Conservation (phyloP, 2,329 filamentous ascomycete genomes). For the Cercospora nicotianae region DNA sequence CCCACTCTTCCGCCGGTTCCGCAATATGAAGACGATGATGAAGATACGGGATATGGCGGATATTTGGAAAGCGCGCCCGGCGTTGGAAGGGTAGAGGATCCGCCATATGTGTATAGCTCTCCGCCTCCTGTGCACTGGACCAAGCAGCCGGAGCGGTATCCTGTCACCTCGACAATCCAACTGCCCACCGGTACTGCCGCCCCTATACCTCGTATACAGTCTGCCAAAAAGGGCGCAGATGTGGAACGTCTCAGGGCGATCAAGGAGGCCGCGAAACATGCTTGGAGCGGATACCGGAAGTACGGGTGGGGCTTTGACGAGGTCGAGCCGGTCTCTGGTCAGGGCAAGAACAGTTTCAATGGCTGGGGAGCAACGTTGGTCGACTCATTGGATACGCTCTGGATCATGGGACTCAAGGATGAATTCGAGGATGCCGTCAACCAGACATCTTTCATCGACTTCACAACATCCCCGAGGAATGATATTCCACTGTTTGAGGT, state of each 20-base stretch:
- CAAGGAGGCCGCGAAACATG: conserved; percentile 70
- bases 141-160: conserved; percentile 67
- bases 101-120: conserved; percentile 12
- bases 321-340: conserved; percentile 68
- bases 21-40: conserved; percentile 10
- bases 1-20: conserved; percentile 15
- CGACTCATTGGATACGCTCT: conserved; percentile 78
- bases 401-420: conserved; percentile 77
- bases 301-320: conserved; percentile 87
- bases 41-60: conserved; percentile 6
- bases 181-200: conserved; percentile 72
- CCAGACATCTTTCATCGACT: conserved; percentile 73
- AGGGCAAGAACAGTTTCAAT: conserved; percentile 77
- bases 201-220: conserved; percentile 74
- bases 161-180: conserved; percentile 71
- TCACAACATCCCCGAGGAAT: conserved; percentile 65
- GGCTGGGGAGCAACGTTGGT: conserved; percentile 88
- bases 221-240: conserved; percentile 62
- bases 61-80: conserved; percentile 4
- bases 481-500: conserved; percentile 92
- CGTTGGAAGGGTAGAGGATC: conserved; percentile 1
- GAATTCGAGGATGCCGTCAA: conserved; percentile 78
- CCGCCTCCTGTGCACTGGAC: conserved; percentile 61
- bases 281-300: conserved; percentile 79
- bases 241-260: conserved; percentile 65